Conservation (phyloP, 2,329 filamentous ascomycete genomes). For the Hymenoscyphus albidus region DNA sequence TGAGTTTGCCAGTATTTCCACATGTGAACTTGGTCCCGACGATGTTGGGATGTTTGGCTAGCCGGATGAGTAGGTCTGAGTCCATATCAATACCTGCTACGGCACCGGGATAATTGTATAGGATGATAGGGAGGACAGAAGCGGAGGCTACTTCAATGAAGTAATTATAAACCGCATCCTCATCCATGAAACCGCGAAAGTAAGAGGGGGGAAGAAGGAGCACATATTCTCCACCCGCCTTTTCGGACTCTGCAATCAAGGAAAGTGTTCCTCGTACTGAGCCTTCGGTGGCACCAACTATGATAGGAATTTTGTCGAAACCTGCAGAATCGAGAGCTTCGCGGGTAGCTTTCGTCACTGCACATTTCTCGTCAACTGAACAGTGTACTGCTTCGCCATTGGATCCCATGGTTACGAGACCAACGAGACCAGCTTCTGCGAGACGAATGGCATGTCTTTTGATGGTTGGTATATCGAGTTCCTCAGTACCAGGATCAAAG, state of each 20-base stretch:
- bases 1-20: slow-evolving; percentile 85
- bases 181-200: slow-evolving; percentile 69
- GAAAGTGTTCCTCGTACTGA: slow-evolving; percentile 78
- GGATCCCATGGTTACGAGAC: slow-evolving; percentile 82
- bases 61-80: slow-evolving; percentile 76
- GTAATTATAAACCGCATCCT: slow-evolving; percentile 70
- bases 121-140: slow-evolving; percentile 71
- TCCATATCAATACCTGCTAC: slow-evolving; percentile 87
- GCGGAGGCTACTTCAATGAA: slow-evolving; percentile 64
- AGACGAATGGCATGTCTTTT: slow-evolving; percentile 78
- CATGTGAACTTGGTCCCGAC: slow-evolving; percentile 90
- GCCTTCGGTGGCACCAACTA: slow-evolving; percentile 77
- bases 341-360: slow-evolving; percentile 72
- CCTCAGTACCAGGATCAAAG: slow-evolving; percentile 78
- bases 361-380: slow-evolving; percentile 70
- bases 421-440: slow-evolving; percentile 71
- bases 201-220: slow-evolving; percentile 79
- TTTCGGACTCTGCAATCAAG: slow-evolving; percentile 61
- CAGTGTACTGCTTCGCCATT: slow-evolving; percentile 89
- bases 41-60: slow-evolving; percentile 78
- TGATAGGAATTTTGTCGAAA: slow-evolving; percentile 71
- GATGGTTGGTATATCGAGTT: slow-evolving; percentile 75
- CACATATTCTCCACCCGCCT: slow-evolving; percentile 74
- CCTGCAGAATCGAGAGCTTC: slow-evolving; percentile 79
- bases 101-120: slow-evolving; percentile 90